Conservation (phyloP, 1,139 yeast genomes). For the Casaregolazyma suthepensis region DNA sequence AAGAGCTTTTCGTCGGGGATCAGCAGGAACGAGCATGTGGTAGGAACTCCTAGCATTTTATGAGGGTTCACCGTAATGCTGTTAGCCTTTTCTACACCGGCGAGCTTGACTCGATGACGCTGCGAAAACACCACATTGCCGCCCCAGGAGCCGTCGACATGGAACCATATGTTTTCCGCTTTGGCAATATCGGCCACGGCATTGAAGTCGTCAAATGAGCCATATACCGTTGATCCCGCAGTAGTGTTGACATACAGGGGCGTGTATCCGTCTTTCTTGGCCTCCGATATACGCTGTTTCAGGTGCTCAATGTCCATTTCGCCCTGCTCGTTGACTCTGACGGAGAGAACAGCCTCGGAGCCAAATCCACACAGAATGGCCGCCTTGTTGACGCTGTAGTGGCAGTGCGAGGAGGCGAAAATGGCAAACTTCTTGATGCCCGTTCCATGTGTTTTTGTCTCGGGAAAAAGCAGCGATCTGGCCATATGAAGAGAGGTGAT, state of each 20-base stretch:
- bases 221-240: constrained; percentile 87
- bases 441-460: constrained; percentile 62
- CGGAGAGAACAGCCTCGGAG: constrained; percentile 54
- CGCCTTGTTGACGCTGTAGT: constrained; percentile 77
- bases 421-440: constrained; percentile 53
- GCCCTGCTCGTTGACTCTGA: constrained; percentile 53
- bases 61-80: constrained; percentile 85
- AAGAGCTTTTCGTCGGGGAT: constrained; percentile 62
- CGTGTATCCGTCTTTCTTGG: constrained; percentile 50
- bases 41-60: constrained; percentile 86
- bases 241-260: constrained; percentile 78
- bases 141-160: constrained; percentile 90
- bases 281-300: constrained; percentile 40
- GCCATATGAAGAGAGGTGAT: constrained; percentile 78
- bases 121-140: constrained; percentile 71
- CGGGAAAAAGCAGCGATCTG: constrained; percentile 58
- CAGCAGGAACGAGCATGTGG: constrained; percentile 74
- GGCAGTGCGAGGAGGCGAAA: constrained; percentile 67
- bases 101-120: constrained; percentile 42
- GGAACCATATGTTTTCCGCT: constrained; percentile 60
- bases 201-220: constrained; percentile 68
- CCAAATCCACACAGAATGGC: constrained; percentile 77
- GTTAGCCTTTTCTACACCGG: constrained; percentile 62
- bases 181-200: constrained; percentile 52
- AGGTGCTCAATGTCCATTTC: constrained; percentile 48